Evolutionary conservation across 2,329 filamentous ascomycete species (phyloP), one percentile per base, ranked within the genome.

Genomic region (Malbranchea zuffiana): DNA sequence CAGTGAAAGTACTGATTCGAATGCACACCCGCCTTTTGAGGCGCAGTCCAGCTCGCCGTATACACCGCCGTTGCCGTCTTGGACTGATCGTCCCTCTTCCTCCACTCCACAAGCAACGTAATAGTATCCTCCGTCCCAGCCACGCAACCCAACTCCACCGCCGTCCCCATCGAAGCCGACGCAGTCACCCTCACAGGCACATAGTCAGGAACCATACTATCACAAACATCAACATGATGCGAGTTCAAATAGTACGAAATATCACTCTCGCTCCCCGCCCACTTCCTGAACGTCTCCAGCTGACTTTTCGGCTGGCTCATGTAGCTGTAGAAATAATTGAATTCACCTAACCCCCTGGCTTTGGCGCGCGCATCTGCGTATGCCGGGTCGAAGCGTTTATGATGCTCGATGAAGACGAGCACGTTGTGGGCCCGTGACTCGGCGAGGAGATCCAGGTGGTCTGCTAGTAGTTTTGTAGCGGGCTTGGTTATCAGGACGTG

Each of bases 251-350:
- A 95, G 68, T 95, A 95, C 6, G 80, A 87, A 51, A 95, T 95
- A 60, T 95, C 88, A 19, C 80, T 87, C 50, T 94, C 86, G 51
- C 80, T 77, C 45, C 87, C 87, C 0, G 87, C 87, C 86, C 86
- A 94, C 3, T 85, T 81, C 62, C 85, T 87, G 76, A 94, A 94
- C 0, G 86, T 94, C 68, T 92, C 82, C 32, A 94, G 74, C 65
- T 93, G 86, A 34, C 72, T 84, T 66, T 92, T 93, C 43, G 80
- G 82, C 68, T 94, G 86, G 33, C 78, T 84, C 86, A 94, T 93
- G 73, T 95, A 95, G 50, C 75, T 81, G 72, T 94, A 95, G 60
- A 93, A 95, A 71, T 95, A 95, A 69, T 93, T 94, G 75, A 95
- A 95, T 63, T 94, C 85, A 46, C 87, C 87, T 5, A 95, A 68